Evolutionary conservation across 2,329 filamentous ascomycete genomes (phyloP).

Genomic region (Dothideomycetidae sp.): DNA sequence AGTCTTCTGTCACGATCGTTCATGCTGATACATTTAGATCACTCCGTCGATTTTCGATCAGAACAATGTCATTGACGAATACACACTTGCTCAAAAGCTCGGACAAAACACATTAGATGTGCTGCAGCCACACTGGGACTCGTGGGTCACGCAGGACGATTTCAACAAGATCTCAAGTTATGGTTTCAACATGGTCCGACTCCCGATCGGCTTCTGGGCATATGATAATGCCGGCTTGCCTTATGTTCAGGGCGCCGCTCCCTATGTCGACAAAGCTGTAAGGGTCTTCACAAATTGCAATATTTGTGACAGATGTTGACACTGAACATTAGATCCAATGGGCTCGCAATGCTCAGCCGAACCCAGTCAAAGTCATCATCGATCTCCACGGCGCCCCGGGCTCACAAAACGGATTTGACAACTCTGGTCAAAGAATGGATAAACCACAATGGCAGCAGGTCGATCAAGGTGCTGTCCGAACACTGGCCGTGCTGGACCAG

Average conservation of each 20-base stretch:
- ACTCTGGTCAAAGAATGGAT: constrained; percentile 38
- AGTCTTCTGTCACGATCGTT: background rate
- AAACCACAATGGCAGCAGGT: constrained; percentile 30
- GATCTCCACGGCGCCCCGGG: constrained; percentile 44
- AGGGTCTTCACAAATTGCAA: no score
- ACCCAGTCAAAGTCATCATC: constrained; percentile 44
- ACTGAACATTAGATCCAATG: constrained; percentile 36
- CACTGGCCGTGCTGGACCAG: constrained; percentile 41
- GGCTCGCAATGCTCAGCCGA: constrained; percentile 30
- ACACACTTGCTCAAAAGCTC: constrained; percentile 36
- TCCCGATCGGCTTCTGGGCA: constrained; percentile 47
- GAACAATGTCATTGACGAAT: constrained; percentile 34
- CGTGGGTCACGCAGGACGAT: constrained; percentile 36
- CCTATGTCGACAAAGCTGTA: constrained; percentile 38
- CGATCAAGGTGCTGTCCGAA: constrained; percentile 32
- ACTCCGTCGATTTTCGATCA: constrained; percentile 41
- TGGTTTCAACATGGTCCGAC: constrained; percentile 45
- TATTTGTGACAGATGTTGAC: no score
- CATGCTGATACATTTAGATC: constrained; percentile 31
- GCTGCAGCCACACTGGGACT: constrained; percentile 38
- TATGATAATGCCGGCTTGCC: constrained; percentile 37
- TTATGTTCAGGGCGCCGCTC: constrained; percentile 38
- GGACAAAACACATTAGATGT: constrained; percentile 32
- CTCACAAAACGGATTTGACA: constrained; percentile 49
- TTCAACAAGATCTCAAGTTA: constrained; percentile 42